A percentile compares a stretch with the other conserved stretches of the same genome.
Conservation (phyloP, 2,329 filamentous ascomycete species). For the Aspergillus caelatus region DNA sequence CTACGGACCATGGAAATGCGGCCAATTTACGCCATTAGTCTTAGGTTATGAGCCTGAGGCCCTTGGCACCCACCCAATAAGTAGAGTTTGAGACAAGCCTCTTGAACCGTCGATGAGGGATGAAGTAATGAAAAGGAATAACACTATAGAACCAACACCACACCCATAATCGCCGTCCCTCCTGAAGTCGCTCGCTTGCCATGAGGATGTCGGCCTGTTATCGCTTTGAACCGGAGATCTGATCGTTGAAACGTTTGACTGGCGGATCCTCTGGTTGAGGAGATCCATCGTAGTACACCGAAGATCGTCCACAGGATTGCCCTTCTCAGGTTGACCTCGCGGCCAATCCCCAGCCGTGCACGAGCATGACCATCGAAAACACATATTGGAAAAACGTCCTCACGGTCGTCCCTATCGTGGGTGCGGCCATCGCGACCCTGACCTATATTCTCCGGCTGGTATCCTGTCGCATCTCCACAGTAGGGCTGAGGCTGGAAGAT, state of each 20-base stretch:
- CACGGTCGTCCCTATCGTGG: conserved; percentile 14
- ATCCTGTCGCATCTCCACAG: conserved; percentile 7
- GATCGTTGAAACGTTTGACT: neutral
- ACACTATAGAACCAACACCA: neutral
- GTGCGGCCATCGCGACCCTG: conserved; percentile 13
- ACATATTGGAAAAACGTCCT: conserved; percentile 18
- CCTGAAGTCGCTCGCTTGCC: neutral
- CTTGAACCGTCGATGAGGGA: neutral
- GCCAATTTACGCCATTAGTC: neutral
- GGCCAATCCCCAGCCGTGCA: conserved; percentile 1
- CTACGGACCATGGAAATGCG: neutral
- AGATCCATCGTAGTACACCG: neutral
- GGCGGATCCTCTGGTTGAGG: neutral
- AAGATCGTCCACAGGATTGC: neutral
- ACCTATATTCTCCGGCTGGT: conserved; percentile 12
- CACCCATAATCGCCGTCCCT: neutral
- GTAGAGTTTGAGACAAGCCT: neutral
- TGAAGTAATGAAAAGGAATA: neutral
- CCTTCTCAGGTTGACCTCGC: neutral
- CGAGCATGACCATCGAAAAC: conserved; percentile 11
- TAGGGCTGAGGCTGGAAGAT: conserved; percentile 12
- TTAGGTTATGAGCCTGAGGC: neutral
- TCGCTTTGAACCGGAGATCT: neutral
- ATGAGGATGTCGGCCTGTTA: neutral
- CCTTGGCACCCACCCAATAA: neutral